A percentile compares a stretch with the other conserved stretches of the same genome.
These are phyloP conservation scores for Talaromyces proteolyticus DNA, from an alignment of 495 filamentous ascomycete genomes.

Conservation along the genomic window DNA sequence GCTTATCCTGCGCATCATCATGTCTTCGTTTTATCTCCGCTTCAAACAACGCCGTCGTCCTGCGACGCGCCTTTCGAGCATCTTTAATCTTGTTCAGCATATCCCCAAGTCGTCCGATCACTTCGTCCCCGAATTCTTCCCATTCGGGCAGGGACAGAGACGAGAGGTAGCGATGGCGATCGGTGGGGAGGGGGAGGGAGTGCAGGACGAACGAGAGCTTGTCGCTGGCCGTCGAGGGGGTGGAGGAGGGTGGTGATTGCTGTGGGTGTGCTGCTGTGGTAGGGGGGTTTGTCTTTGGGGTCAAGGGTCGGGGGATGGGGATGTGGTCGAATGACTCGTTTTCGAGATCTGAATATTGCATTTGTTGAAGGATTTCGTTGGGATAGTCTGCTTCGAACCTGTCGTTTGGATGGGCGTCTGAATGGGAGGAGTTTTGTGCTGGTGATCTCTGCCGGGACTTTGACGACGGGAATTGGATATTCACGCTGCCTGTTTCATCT, in stretches of 20 bases:
- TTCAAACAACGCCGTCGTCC: conserved; percentile 61
- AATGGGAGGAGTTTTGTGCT: neutral
- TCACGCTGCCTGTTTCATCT: conserved; percentile 16
- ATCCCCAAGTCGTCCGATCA: conserved; percentile 61
- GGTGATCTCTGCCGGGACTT: neutral
- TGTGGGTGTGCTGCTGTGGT: neutral
- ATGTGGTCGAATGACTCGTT: conserved; percentile 38
- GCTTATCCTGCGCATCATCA: conserved; percentile 29
- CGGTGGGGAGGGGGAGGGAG: conserved; percentile 10
- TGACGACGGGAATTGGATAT: neutral
- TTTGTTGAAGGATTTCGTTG: conserved; percentile 32
- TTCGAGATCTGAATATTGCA: conserved; percentile 36
- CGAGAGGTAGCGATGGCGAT: conserved; percentile 58
- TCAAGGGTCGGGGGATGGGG: no score
- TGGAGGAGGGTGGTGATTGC: conserved; percentile 8
- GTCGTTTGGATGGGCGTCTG: neutral
- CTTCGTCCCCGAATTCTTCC: conserved; percentile 78
- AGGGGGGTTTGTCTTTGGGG: conserved; percentile 11
- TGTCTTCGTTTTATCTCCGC: conserved; percentile 53
- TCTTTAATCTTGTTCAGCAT: conserved; percentile 59
- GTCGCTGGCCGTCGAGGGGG: conserved; percentile 10
- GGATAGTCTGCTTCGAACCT: conserved; percentile 35
- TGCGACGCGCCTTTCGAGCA: conserved; percentile 58
- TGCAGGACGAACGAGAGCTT: conserved; percentile 5
- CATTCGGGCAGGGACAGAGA: conserved; percentile 64